A percentile compares a stretch with the other conserved stretches of the same genome.
phyloP scores from a whole-genome alignment of 352 stramenopile genomes.

The Phytopythium delawarense region DNA sequence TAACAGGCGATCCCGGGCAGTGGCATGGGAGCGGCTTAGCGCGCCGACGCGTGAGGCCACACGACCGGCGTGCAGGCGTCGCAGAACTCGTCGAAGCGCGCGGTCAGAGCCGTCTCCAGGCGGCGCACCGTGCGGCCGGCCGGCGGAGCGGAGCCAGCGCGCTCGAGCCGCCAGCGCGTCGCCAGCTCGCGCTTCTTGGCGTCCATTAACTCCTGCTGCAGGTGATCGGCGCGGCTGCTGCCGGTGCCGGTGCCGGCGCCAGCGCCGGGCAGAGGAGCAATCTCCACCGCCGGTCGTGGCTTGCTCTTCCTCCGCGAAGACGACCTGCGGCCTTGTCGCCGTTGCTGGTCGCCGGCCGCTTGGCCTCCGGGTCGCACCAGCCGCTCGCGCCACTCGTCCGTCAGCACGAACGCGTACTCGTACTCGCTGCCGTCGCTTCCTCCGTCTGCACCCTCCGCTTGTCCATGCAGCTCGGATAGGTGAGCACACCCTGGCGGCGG shows the following conservation, averaged over 20 bases:
- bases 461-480: background rate
- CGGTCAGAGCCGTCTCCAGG: slow-evolving; percentile 51
- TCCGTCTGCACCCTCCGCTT: background rate
- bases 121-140: slow-evolving; percentile 2
- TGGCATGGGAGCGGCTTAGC: background rate
- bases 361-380: slow-evolving; percentile 18
- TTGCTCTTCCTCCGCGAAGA: slow-evolving; percentile 7
- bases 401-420: slow-evolving; percentile 71
- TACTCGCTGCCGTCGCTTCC: slow-evolving; percentile 40
- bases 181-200: slow-evolving; percentile 33
- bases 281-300: background rate
- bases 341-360: slow-evolving; percentile 7
- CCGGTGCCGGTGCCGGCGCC: slow-evolving; percentile 1
- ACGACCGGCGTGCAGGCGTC: slow-evolving; percentile 49
- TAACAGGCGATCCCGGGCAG: too few species aligned
- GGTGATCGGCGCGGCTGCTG: slow-evolving; percentile 24
- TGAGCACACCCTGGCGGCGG: background rate
- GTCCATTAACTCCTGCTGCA: slow-evolving; percentile 35
- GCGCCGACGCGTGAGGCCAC: slow-evolving; percentile 36
- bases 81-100: slow-evolving; percentile 64
- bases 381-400: slow-evolving; percentile 61
- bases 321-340: background rate
- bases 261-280: background rate
- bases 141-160: background rate
- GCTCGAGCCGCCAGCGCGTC: slow-evolving; percentile 21